Evolutionary conservation across 345 rosid species (phyloP).

Genomic region (Sonneratia caseolaris): DNA sequence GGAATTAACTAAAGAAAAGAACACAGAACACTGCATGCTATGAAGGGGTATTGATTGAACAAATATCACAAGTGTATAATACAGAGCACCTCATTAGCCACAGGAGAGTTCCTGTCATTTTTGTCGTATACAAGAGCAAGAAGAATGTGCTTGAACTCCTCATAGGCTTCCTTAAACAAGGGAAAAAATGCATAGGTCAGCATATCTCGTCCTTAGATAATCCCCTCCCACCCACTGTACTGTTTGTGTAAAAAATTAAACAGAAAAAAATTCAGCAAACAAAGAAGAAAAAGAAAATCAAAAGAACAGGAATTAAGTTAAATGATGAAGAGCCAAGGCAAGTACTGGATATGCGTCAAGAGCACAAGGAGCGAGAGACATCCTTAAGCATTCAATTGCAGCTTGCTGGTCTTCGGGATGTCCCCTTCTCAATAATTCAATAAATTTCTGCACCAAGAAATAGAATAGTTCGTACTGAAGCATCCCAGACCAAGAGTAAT

Average conservation of each 20-base stretch:
- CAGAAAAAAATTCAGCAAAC: no score
- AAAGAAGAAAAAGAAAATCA: no score
- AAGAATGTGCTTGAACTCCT: constrained; percentile 94
- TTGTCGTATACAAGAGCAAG: constrained; percentile 79
- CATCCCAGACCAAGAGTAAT: background rate
- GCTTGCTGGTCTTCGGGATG: constrained; percentile 45
- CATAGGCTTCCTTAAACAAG: constrained; percentile 86
- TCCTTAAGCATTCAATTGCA: constrained; percentile 74
- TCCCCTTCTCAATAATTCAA: constrained; percentile 80
- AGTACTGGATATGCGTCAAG: constrained; percentile 91
- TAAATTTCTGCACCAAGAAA: constrained; percentile 52
- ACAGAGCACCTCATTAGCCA: constrained; percentile 62
- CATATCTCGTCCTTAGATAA: background rate
- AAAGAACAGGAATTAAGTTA: background rate
- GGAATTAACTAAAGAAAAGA: background rate
- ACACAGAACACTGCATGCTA: background rate
- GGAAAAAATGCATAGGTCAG: constrained; percentile 10
- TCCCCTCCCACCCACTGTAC: constrained; percentile 2
- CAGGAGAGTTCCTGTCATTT: constrained; percentile 73
- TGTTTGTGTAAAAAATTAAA: background rate
- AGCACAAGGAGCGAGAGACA: constrained; percentile 85
- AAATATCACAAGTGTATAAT: background rate
- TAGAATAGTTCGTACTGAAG: background rate
- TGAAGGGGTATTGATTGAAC: background rate
- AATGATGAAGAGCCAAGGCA: constrained; percentile 1